phyloP scores from a whole-genome alignment of 257 asterid genomes.

The Lycium ferocissimum region DNA sequence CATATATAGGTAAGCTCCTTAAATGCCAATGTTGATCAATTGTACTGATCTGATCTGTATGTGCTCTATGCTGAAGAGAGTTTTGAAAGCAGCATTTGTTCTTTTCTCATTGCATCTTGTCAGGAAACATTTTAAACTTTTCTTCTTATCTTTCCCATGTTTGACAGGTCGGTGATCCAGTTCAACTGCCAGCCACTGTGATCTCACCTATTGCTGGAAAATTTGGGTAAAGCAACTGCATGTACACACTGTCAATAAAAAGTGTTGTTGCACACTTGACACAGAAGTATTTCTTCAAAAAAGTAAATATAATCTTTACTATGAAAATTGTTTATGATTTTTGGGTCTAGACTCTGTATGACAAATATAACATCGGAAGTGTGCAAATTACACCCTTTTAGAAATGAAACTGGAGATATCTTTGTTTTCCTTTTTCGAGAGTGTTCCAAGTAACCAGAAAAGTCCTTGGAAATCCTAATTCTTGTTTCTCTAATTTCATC shows the following conservation, averaged over 20 bases:
- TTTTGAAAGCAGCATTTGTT: constrained; percentile 19
- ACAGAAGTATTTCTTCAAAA: neutral
- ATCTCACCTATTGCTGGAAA: constrained; percentile 76
- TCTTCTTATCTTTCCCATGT: constrained; percentile 24
- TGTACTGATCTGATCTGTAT: neutral
- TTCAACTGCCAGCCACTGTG: constrained; percentile 97
- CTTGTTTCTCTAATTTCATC: neutral
- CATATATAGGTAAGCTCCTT: neutral
- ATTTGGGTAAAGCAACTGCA: constrained; percentile 64
- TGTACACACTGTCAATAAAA: neutral
- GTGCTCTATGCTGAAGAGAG: constrained; percentile 21
- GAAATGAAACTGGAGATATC: neutral
- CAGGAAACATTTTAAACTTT: neutral
- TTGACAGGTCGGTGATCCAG: constrained; percentile 94
- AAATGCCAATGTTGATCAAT: neutral
- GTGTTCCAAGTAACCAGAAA: neutral
- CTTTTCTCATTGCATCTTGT: constrained; percentile 17
- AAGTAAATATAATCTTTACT: neutral
- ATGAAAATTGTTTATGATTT: neutral
- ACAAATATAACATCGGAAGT: neutral
- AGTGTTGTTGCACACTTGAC: neutral
- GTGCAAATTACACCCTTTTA: neutral
- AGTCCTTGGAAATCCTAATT: constrained; percentile 32
- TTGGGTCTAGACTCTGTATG: neutral
- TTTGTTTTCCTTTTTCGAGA: neutral